phyloP scores from a whole-genome alignment of 2,329 filamentous ascomycete species.

The Sclerotinia nivalis region DNA sequence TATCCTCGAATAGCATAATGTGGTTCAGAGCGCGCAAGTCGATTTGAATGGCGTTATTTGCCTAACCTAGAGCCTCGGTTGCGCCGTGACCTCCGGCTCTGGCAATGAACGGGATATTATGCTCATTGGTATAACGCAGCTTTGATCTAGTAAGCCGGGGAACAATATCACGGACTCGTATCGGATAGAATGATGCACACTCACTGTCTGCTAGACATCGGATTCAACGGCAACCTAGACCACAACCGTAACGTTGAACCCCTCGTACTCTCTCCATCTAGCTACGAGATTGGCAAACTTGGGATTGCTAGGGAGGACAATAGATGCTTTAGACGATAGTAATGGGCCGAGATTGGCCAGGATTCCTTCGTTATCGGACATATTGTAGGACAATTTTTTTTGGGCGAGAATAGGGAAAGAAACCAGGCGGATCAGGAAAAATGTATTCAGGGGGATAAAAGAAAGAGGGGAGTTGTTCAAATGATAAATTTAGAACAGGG shows the following conservation, averaged over 20 bases:
- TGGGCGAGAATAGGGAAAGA: background rate
- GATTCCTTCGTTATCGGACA: background rate
- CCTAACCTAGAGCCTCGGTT: constrained; percentile 12
- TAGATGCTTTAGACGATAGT: constrained; percentile 3
- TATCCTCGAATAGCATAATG: background rate
- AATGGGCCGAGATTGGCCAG: background rate
- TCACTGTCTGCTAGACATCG: constrained; percentile 3
- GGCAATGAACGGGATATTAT: constrained; percentile 42
- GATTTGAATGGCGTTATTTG: constrained; percentile 21
- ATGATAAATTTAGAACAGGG: background rate
- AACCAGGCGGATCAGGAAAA: background rate
- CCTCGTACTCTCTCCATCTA: constrained; percentile 1
- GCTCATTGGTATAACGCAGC: constrained; percentile 14
- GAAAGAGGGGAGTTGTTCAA: background rate
- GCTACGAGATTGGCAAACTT: background rate
- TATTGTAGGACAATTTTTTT: background rate
- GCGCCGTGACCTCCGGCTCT: constrained; percentile 54
- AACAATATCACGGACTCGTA: background rate
- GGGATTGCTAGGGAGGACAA: background rate
- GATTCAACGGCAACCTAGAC: constrained; percentile 8
- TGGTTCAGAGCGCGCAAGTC: background rate
- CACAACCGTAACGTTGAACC: background rate
- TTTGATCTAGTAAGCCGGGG: background rate
- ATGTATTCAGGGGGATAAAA: background rate
- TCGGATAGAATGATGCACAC: background rate